Base-by-base conservation (phyloP, 176 grass and related monocot species). In the Avena atlantica region DNA sequence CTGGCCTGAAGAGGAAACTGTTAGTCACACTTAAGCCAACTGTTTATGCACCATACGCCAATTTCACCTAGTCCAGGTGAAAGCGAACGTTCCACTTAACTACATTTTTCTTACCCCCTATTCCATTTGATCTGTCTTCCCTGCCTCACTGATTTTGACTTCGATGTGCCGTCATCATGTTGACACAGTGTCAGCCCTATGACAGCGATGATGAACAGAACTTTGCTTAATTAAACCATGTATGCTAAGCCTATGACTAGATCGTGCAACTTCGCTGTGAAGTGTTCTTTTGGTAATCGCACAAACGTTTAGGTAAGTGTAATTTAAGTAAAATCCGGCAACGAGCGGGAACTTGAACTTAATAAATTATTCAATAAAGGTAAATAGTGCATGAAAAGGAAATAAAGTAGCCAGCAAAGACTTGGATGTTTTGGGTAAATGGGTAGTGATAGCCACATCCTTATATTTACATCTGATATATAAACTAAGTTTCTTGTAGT, bases 271-370 rank as follows among this genome's bases (percentile, higher is more conserved):
- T 84, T 62, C 9, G 24, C 9, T 3, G 5, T 72, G 12, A 49
- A 67, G 19, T 72, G 2, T 44, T 44, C 5, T 82, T 75, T 63
- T 62, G 6, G 23, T 15, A 37, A 61, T 13, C 14, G 2, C 44
- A 64, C 17, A 76, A 7, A 63, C 71, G n/a, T 19, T 0, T 45
- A 75, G 10, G 23, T 63, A 84, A 50, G 4, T 56, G 5, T 84
- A 80, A 48, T 6, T 20, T 73, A 62, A 49, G 45, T 75, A 34
- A 19, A 72, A 70, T 59, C 42, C 63, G 12, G 11, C 57, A 52
- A 64, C 9, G 45, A 37, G 58, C 45, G 51, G 83, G 13, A 77
- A n/a, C 56, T 71, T 40, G 16, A 77, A n/a, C 56, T 71, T 40
- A 23, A n/a, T 23, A 23, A 34, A 24, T 49, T 1, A 56, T 56